Base-by-base conservation (phyloP, 768 basidiomycete genomes). In the Strobilomyces confusus region DNA sequence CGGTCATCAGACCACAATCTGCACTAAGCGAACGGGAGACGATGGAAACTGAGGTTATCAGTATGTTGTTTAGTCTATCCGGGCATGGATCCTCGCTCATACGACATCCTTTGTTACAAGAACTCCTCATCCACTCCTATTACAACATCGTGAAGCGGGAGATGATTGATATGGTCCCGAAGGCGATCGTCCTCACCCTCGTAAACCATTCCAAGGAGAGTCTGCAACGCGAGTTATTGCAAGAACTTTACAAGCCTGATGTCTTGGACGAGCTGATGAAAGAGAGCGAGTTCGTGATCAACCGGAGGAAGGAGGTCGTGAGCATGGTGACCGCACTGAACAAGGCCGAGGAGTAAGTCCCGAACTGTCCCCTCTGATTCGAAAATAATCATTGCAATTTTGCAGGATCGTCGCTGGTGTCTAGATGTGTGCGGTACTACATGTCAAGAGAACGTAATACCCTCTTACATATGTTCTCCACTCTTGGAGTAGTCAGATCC, bases 101-200 rank as follows among this genome's bases (percentile, higher is more conserved):
- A 37, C 17, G 33, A 30, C 34, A 29, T 57, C 6, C 44, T 41
- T 11, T 37, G 29, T 65, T n/a, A n/a, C n/a, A n/a, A 95, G 93
- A 99, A 72, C 80, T 98, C 44, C 84, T 99, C 65, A 98, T 98
- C 63, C 81, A 89, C 69, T 97, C 93, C 5, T 98, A 98, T 73
- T 98, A 89, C 80, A 94, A 97, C 74, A 94, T 98, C 59, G 92
- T 98, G 51, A 98, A 99, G 76, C 87, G 95, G 54, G 95, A 98
- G 73, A 93, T 98, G 90, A 98, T 98, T 64, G 95, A 98, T 72
- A 97, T 97, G 93, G 91, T 98, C 23, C 95, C 95, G 9, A 99
- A 99, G 72, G 92, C 92, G 17, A 92, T 97, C 68, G 84, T 89
- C 11, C 75, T 90, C 58, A 98, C 92, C 15, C 83, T 98, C 33